Evolutionary conservation across 768 basidiomycete genomes (phyloP).

Genomic region (Suillus ampliporus): DNA sequence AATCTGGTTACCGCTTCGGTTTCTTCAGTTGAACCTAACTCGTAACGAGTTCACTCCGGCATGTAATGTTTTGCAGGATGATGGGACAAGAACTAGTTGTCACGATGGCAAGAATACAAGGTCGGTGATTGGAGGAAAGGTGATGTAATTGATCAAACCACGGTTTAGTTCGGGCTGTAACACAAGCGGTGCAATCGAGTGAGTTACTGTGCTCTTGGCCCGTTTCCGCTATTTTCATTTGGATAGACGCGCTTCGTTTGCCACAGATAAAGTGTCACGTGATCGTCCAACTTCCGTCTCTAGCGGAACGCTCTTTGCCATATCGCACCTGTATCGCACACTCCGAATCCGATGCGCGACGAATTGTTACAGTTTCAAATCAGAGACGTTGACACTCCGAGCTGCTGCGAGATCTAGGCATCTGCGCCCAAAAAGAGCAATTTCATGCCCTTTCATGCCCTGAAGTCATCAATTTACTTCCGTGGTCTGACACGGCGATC

Average conservation of each 20-base stretch:
- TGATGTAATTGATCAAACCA: neutral
- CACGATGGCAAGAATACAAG: constrained; percentile 6
- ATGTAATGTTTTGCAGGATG: neutral
- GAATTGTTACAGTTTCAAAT: constrained; percentile 14
- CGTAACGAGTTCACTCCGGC: constrained; percentile 2
- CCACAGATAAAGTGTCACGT: constrained; percentile 8
- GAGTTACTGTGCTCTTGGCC: constrained; percentile 10
- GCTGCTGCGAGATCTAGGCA: constrained; percentile 19
- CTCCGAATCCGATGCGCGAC: constrained; percentile 9
- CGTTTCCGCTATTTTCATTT: constrained; percentile 7
- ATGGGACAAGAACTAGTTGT: neutral
- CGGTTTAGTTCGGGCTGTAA: constrained; percentile 6
- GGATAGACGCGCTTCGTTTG: constrained; percentile 22
- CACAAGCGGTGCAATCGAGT: constrained; percentile 20
- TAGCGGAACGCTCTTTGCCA: constrained; percentile 22
- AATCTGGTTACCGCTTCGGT: neutral
- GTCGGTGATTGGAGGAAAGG: neutral
- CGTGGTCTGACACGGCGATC: constrained; percentile 29
- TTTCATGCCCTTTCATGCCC: constrained; percentile 10
- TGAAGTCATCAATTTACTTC: constrained; percentile 23
- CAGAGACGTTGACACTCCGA: constrained; percentile 25
- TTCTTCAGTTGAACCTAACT: neutral
- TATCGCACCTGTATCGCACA: constrained; percentile 15
- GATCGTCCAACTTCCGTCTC: constrained; percentile 22
- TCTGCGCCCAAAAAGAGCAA: constrained; percentile 28